Evolutionary conservation across 139 green algal genomes (phyloP).

Genomic region (Picochlorum sp.): DNA sequence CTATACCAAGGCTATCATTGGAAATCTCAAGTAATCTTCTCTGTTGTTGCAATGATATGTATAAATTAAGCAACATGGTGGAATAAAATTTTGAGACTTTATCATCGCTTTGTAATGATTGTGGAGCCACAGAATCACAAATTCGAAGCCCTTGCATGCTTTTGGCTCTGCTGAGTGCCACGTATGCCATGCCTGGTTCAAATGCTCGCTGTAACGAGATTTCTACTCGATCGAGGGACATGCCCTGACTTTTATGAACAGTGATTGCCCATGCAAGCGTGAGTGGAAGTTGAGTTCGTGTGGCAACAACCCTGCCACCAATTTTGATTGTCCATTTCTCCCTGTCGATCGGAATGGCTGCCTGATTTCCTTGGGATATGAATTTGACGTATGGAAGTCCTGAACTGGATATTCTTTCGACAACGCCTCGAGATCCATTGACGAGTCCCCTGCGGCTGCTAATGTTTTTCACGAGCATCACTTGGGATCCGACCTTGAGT

Average conservation of each 20-base stretch:
- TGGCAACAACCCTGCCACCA: constrained; percentile 14
- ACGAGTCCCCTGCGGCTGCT: constrained; percentile 36
- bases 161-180: constrained; percentile 50
- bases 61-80: neutral
- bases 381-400: constrained; percentile 16
- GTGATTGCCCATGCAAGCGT: constrained; percentile 55
- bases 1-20: constrained; percentile 87
- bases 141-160: constrained; percentile 36
- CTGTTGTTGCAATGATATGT: neutral
- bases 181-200: constrained; percentile 63
- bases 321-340: constrained; percentile 29
- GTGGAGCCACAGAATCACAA: constrained; percentile 18
- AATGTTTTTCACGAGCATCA: constrained; percentile 48
- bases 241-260: constrained; percentile 66
- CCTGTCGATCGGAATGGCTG: constrained; percentile 22
- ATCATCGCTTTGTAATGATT: constrained; percentile 25
- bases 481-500: constrained; percentile 42
- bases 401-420: constrained; percentile 16
- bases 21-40: constrained; percentile 1
- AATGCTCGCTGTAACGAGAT: constrained; percentile 44
- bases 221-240: constrained; percentile 56
- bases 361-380: constrained; percentile 1
- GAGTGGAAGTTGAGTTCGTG: constrained; percentile 43
- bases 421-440: constrained; percentile 59
- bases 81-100: constrained; percentile 30